These are phyloP conservation scores for Termitomyces sp. DNA, from an alignment of 768 basidiomycete genomes.

Conservation along the genomic window DNA sequence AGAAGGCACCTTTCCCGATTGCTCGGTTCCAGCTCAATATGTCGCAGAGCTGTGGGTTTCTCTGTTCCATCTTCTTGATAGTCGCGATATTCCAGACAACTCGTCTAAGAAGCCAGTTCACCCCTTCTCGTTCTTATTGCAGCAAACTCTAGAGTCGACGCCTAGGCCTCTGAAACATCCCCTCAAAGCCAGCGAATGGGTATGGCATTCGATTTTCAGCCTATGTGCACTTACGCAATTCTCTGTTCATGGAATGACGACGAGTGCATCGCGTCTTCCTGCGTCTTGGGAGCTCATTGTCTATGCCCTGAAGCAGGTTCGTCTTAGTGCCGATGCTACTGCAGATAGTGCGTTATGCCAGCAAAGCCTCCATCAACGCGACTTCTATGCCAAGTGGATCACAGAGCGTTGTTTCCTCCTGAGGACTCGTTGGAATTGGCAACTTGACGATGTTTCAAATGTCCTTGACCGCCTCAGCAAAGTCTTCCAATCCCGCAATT, in stretches of 20 bases:
- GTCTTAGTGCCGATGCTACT: slow-evolving; percentile 45
- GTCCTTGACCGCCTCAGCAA: slow-evolving; percentile 65
- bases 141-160: slow-evolving; percentile 25
- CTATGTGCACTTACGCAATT: slow-evolving; percentile 80
- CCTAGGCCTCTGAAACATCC: slow-evolving; percentile 23
- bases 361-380: slow-evolving; percentile 48
- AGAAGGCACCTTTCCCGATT: slow-evolving; percentile 31
- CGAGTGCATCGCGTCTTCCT: slow-evolving; percentile 33
- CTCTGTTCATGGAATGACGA: slow-evolving; percentile 44
- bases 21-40: slow-evolving; percentile 34
- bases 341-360: slow-evolving; percentile 35
- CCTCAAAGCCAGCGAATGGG: slow-evolving; percentile 53
- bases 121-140: slow-evolving; percentile 46
- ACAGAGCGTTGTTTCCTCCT: slow-evolving; percentile 73
- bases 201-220: slow-evolving; percentile 71
- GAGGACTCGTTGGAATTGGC: slow-evolving; percentile 77
- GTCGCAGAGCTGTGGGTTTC: slow-evolving; percentile 74
- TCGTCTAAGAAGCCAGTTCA: slow-evolving; percentile 18
- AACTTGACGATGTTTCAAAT: slow-evolving; percentile 46
- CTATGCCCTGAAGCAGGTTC: slow-evolving; percentile 55
- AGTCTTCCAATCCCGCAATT: slow-evolving; percentile 75
- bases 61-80: slow-evolving; percentile 54
- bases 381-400: slow-evolving; percentile 68
- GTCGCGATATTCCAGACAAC: slow-evolving; percentile 14
- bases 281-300: slow-evolving; percentile 67